These are phyloP conservation scores for Lanmaoa rubissima DNA, from an alignment of 768 basidiomycete species.

Conservation along the genomic window DNA sequence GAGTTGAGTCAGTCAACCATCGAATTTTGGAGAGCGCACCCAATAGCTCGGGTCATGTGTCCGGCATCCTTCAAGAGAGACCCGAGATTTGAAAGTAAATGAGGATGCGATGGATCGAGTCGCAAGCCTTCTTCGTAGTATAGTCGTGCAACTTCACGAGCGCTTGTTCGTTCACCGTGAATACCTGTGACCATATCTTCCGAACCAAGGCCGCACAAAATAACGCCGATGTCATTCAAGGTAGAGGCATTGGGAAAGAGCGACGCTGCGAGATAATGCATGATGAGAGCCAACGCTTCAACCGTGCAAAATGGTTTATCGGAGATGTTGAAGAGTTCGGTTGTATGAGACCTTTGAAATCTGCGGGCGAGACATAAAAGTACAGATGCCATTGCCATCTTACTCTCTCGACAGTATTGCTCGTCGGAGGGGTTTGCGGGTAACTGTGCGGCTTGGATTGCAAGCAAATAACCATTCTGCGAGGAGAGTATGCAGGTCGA, in stretches of 20 bases:
- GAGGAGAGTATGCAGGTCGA: conserved; percentile 38
- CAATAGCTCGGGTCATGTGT: conserved; percentile 39
- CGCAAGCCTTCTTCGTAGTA: conserved; percentile 47
- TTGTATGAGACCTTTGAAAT: conserved; percentile 35
- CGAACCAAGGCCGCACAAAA: conserved; percentile 38
- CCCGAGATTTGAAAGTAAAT: conserved; percentile 50
- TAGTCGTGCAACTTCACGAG: conserved; percentile 38
- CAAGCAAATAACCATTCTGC: conserved; percentile 34
- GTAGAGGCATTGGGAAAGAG: conserved; percentile 44
- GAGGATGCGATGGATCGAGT: conserved; percentile 45
- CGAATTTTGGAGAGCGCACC: conserved; percentile 26
- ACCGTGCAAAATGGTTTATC: conserved; percentile 31
- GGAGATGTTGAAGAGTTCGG: conserved; percentile 24
- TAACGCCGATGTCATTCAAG: conserved; percentile 51
- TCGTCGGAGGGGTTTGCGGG: conserved; percentile 27
- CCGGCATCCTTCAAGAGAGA: conserved; percentile 51
- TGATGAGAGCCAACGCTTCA: conserved; percentile 40
- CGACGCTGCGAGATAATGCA: conserved; percentile 48
- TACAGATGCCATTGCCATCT: conserved; percentile 38
- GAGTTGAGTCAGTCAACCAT: conserved; percentile 1
- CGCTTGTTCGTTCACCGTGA: conserved; percentile 22
- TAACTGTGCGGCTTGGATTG: conserved; percentile 27
- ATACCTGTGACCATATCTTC: conserved; percentile 21
- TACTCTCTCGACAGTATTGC: conserved; percentile 23
- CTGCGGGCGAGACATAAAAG: conserved; percentile 46